A percentile compares a stretch with the other conserved stretches of the same genome.
These are phyloP conservation scores for Acanthamoeba lugdunensis DNA, from an alignment of 208 protist genomes.

Conservation along the genomic window DNA sequence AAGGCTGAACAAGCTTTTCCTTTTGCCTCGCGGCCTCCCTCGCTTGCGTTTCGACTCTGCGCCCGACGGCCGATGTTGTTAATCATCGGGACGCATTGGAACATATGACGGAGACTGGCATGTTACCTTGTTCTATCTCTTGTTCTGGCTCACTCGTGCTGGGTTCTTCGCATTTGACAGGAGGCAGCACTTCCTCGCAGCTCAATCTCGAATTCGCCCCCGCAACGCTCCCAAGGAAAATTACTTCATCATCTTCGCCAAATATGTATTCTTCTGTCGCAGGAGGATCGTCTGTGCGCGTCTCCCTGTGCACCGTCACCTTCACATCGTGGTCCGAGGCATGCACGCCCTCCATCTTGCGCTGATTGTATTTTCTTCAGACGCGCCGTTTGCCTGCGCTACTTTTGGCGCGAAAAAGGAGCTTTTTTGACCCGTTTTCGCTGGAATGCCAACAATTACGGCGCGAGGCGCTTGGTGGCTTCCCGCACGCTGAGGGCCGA, in stretches of 20 bases:
- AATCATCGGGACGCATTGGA: background rate
- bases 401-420: no score
- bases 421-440: no score
- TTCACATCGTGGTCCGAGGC: no score
- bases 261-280: background rate
- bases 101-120: background rate
- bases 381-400: no score
- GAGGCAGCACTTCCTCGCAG: slow-evolving; percentile 8
- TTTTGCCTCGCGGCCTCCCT: background rate
- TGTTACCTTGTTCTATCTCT: background rate
- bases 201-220: background rate
- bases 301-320: no score
- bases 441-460: background rate
- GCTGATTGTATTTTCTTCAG: no score
- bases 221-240: background rate
- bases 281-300: no score
- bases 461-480: background rate
- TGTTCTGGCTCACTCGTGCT: slow-evolving; percentile 2
- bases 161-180: background rate
- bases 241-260: background rate
- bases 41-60: background rate
- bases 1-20: background rate
- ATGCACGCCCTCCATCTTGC: no score
- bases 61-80: background rate
- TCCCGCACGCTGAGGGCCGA: slow-evolving; percentile 5